Evolutionary conservation across 176 grass and related monocot genomes (phyloP).

Genomic region (Aegilops speltoides): DNA sequence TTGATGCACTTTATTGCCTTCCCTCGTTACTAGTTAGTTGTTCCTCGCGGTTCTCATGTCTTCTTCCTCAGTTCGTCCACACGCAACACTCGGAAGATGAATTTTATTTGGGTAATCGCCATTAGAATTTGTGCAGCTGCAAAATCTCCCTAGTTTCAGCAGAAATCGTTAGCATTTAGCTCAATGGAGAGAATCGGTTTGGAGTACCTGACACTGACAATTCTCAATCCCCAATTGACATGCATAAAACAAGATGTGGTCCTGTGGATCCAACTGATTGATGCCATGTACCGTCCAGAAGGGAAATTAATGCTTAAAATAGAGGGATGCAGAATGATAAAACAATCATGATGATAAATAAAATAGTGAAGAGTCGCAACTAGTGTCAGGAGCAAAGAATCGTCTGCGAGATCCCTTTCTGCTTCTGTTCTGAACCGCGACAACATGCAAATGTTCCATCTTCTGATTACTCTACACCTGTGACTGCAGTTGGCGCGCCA

Average conservation of each 20-base stretch:
- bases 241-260: neutral
- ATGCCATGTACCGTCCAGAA: conserved; percentile 14
- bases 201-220: neutral
- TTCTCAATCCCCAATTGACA: neutral
- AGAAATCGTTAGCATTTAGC: neutral
- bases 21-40: conserved; percentile 11
- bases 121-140: neutral
- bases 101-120: neutral
- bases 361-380: conserved; percentile 22
- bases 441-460: conserved; percentile 45
- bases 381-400: conserved; percentile 31
- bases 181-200: neutral
- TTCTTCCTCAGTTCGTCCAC: neutral
- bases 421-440: neutral
- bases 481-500: conserved; percentile 61
- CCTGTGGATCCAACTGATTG: conserved; percentile 16
- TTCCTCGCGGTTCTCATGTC: conserved; percentile 31
- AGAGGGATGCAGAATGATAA: neutral
- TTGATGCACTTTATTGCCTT: conserved; percentile 18
- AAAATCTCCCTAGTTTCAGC: neutral
- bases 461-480: conserved; percentile 39
- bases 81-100: neutral
- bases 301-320: conserved; percentile 9
- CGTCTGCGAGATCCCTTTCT: conserved; percentile 12
- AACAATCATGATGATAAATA: neutral